Evolutionary conservation across 495 filamentous ascomycete genomes (phyloP), one percentile per base, ranked within the genome.

Genomic region (Aspergillus leporis): DNA sequence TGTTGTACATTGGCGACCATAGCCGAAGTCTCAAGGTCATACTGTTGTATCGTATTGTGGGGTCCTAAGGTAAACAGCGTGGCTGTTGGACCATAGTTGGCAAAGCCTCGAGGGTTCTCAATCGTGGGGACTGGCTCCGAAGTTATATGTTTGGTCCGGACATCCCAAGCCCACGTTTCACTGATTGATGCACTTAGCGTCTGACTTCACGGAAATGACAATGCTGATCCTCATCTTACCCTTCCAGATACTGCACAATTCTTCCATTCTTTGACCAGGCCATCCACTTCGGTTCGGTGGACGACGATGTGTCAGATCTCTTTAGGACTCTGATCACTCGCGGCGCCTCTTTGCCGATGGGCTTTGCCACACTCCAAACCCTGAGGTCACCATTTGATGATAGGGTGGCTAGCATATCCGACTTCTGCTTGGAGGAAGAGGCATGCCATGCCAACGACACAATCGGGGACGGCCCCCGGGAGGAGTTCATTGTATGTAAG

Each of bases 231-330:
- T 0, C 43, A 61, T 83, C 91, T 79, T 75, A 97, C 93, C 90
- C 85, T 74, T 97, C 92, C 8, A 92, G 85, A 74, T 85, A 93
- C 74, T 99, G 94, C 51, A 99, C 82, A 60, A 99, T 92, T 62
- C 90, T 87, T 28, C 94, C 94, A 77, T 96, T 97, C 77, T 96
- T 98, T 4, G 95, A 98, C 94, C 94, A 99, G 23, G 84, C 89
- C 81, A 96, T 90, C 93, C 93, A 99, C 70, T 96, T 96, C 19
- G 89, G 90, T 10, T 92, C 92, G 13, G 85, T 74, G 31, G 85
- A 77, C 53, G 81, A 71, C 1, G 70, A 89, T 61, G 84, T 83
- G 61, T 97, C 92, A 5, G 84, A 85, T 64, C 88, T 80, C 74
- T 92, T 96, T 51, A 99, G 74, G 5, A 95, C 86, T 50, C 94